These are phyloP conservation scores for Trichosanthes cucumerina DNA, from an alignment of 306 rosid genomes.

Conservation along the genomic window DNA sequence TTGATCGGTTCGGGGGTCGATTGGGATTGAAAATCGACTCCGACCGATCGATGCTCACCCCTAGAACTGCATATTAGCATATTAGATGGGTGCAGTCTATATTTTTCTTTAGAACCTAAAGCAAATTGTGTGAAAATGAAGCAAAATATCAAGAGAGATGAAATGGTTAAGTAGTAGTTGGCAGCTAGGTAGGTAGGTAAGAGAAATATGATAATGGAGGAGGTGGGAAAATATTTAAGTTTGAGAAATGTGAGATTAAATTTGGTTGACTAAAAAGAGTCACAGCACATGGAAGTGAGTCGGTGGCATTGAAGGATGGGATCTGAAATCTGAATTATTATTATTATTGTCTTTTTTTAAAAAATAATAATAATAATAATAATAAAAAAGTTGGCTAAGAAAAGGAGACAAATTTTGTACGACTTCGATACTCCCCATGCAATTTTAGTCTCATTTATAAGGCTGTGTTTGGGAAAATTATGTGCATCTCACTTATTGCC, in stretches of 20 bases:
- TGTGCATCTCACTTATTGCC: not conserved
- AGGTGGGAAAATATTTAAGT: not conserved
- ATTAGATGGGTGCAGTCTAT: too few species aligned
- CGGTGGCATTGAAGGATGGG: constrained; percentile 2
- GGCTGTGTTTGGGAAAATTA: not conserved
- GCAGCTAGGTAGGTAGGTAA: not conserved
- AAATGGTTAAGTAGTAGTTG: not conserved
- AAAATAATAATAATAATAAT: too few species aligned
- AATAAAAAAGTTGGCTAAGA: not conserved
- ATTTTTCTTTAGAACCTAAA: not conserved
- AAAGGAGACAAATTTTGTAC: not conserved
- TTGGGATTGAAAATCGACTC: too few species aligned
- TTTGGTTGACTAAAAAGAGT: not conserved
- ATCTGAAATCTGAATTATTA: not conserved
- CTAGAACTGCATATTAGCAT: too few species aligned
- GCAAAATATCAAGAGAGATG: not conserved
- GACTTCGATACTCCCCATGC: not conserved
- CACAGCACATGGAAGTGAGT: not conserved
- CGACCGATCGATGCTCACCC: too few species aligned
- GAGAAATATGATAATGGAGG: not conserved
- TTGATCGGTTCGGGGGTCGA: too few species aligned
- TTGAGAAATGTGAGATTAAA: not conserved
- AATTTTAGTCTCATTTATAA: not conserved
- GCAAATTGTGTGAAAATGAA: not conserved
- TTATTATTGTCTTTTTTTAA: not conserved